A percentile compares a stretch with the other conserved stretches of the same genome.
phyloP scores from a whole-genome alignment of 225 moss, liverwort and hornwort species.

The Pleurozium schreberi region DNA sequence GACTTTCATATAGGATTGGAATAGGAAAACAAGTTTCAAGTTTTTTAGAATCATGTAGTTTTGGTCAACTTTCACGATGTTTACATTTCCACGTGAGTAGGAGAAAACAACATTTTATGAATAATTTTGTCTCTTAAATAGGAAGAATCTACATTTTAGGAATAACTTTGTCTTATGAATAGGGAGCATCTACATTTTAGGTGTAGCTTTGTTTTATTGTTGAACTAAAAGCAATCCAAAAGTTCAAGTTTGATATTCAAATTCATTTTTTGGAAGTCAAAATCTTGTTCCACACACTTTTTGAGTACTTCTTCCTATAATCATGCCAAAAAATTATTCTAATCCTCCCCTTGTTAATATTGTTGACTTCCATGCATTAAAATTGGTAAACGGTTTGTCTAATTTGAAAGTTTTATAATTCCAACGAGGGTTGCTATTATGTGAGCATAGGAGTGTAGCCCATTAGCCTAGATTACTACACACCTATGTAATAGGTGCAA shows the following conservation, averaged over 20 bases:
- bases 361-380: fast-evolving
- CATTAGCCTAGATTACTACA: no score
- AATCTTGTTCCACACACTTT: not conserved
- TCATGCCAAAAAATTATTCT: fast-evolving
- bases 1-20: fast-evolving
- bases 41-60: fast-evolving
- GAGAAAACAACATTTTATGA: not conserved
- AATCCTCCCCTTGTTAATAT: not conserved
- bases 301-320: not conserved
- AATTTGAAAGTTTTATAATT: not conserved
- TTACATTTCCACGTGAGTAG: not conserved
- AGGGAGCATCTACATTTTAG: not conserved
- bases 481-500: no score
- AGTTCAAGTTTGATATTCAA: not conserved
- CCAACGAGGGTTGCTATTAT: no score
- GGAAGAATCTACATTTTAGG: not conserved
- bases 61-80: fast-evolving
- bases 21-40: not conserved
- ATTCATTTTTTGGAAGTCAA: fast-evolving
- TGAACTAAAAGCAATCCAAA: not conserved
- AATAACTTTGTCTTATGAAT: not conserved
- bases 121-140: no score
- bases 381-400: not conserved
- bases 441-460: no score
- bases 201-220: not conserved